Percentiles rank a stretch among this genome's conserved stretches.
These are phyloP conservation scores for Globisporangium cederbergense DNA, from an alignment of 352 stramenopile genomes.

Conservation along the genomic window DNA sequence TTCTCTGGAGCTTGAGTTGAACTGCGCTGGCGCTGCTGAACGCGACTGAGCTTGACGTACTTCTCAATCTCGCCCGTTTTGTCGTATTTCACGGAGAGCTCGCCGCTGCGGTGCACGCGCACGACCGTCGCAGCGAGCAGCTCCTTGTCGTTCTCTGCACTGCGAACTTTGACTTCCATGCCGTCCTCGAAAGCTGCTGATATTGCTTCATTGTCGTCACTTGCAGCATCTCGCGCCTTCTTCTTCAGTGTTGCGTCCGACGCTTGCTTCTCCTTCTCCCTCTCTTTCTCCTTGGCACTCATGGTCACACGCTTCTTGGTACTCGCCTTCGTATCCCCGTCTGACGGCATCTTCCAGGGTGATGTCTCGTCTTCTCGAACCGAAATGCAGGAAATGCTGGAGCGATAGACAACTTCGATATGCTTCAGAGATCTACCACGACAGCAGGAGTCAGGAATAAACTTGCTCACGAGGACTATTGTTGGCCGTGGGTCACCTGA, in stretches of 20 bases:
- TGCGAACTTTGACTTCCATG: slow-evolving; percentile 15
- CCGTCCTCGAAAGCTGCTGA: slow-evolving; percentile 4
- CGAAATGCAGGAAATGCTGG: neutral
- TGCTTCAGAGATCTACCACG: neutral
- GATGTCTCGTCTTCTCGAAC: neutral
- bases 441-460: neutral
- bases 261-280: slow-evolving; percentile 7
- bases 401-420: neutral
- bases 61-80: slow-evolving; percentile 32
- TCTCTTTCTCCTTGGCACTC: slow-evolving; percentile 3
- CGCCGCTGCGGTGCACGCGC: slow-evolving; percentile 34
- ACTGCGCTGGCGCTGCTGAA: slow-evolving; percentile 1
- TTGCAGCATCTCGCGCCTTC: neutral
- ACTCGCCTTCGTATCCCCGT: slow-evolving; percentile 5
- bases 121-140: slow-evolving; percentile 24
- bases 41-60: slow-evolving; percentile 20
- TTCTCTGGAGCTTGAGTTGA: neutral
- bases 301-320: slow-evolving; percentile 6
- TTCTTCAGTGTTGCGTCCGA: neutral
- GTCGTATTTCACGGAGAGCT: slow-evolving; percentile 35
- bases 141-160: slow-evolving; percentile 8
- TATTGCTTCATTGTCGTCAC: neutral
- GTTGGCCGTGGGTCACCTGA: neutral
- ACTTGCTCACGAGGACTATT: slow-evolving; percentile 2
- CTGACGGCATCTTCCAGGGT: slow-evolving; percentile 11